Evolutionary conservation across 768 basidiomycete genomes (phyloP), one percentile per base, ranked within the genome.

Genomic region (Sistotremastrum suecicum): DNA sequence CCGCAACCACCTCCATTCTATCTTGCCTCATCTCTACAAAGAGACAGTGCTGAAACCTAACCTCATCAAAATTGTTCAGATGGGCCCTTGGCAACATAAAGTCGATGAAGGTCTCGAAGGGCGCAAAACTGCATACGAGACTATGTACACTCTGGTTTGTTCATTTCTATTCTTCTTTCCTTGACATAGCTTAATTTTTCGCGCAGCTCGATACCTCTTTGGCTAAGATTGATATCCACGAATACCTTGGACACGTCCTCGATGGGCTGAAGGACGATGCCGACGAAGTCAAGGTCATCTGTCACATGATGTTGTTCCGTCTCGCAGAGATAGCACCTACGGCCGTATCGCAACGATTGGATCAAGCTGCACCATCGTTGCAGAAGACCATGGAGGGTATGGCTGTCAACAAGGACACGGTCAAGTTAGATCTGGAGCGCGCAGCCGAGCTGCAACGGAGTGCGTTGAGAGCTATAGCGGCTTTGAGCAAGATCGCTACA

Each of bases 21-120:
- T 99, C 4, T 67, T 95, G 41, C 90, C 91, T 1, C 75, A 72
- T 46, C 67, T 99, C 30, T 97, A 95, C 63, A 70, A 75, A 35
- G 89, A 97, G 65, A 95, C 92, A 0, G 58, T 71, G 35, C 65
- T 91, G 58, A 89, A 87, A 51, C 70, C 75, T 2, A 72, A 80
- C 2, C 76, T 91, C 48, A 80, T 94, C 56, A 78, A 85, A 32
- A 87, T 84, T 1, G 90, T 95, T 8, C 87, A 90, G 58, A 95
- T 95, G 91, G 90, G 91, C 20, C 90, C 91, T 2, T 95, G 90
- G 90, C 86, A 83, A 30, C 89, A 94, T 64, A 90, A 86, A 59
- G 88, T 95, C 44, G 95, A 99, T 55, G 92, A 98, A 52, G 95
- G 95, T 41, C 70, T 98, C 37, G 94, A 98, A 51, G 81, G 91